Evolutionary conservation across 2,329 filamentous ascomycete species (phyloP).

Genomic region (Endothia cerciana): DNA sequence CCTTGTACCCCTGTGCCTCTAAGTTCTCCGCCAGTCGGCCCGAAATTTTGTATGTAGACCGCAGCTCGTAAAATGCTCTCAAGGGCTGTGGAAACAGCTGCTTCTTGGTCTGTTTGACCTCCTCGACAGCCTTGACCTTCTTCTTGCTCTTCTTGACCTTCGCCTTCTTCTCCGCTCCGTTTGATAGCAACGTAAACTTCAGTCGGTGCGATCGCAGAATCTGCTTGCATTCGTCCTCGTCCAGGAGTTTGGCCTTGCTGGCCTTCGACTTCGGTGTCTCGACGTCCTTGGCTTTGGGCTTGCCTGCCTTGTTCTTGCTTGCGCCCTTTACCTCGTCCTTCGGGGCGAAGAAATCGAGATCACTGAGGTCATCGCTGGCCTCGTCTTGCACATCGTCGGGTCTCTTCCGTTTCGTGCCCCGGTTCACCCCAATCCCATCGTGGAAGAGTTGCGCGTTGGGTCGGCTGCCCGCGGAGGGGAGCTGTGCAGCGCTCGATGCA

Average conservation of each 20-base stretch:
- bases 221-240: conserved; percentile 73
- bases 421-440: conserved; percentile 50
- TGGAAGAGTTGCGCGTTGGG: conserved; percentile 73
- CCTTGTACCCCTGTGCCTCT: conserved; percentile 77
- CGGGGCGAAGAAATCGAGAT: conserved; percentile 64
- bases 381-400: conserved; percentile 42
- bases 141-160: conserved; percentile 53
- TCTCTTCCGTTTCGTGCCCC: conserved; percentile 61
- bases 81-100: conserved; percentile 80
- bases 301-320: conserved; percentile 28
- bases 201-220: conserved; percentile 80
- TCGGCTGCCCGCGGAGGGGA: conserved; percentile 67
- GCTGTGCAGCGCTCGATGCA: conserved; percentile 43
- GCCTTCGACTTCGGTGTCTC: conserved; percentile 36
- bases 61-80: conserved; percentile 74
- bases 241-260: conserved; percentile 49
- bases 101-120: conserved; percentile 58
- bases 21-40: conserved; percentile 77
- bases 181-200: conserved; percentile 78
- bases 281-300: conserved; percentile 32
- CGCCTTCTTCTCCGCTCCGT: conserved; percentile 51
- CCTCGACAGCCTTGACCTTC: conserved; percentile 46
- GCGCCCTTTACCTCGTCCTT: conserved; percentile 40
- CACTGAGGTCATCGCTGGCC: conserved; percentile 44
- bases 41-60: conserved; percentile 73